Base-by-base conservation (phyloP, 768 basidiomycete genomes). In the Lactarius sp. region DNA sequence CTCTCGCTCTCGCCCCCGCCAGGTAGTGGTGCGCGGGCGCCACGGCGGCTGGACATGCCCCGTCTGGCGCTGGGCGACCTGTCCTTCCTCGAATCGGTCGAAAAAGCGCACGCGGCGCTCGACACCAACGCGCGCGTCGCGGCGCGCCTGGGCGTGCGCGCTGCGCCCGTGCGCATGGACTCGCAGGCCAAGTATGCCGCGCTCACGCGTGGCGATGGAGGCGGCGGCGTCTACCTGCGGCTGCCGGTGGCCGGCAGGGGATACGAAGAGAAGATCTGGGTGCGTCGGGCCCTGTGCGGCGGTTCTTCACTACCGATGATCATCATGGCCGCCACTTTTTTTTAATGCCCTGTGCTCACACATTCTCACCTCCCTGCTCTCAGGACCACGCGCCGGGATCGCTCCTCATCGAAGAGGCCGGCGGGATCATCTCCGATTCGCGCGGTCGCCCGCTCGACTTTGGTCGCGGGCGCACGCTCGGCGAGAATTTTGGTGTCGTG, bases 231-330 rank as follows among this genome's bases (percentile, higher is more conserved):
- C 41, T 96, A 94, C 72, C 76, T 93, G 49, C 80, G 91, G 8
- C 86, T 92, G 81, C 92, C 92, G 0, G 85, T 85, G 0, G 85
- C 85, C 2, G 85, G 85, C 6, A 77, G 82, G 4, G 89, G 86
- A 2, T 98, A 98, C 73, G 74, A 77, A 65, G 96, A 98, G 74
- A 98, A 98, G 77, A 95, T 98, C n/a, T 99, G 96, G 95, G 90
- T 89, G 65, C 53, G 81, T 70, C 0, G 2, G 2, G 7, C 56
- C 10, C 10, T 5, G 14, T 22, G 7, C 36, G 22, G 22, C 22
- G 22, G 22, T 27, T 27, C 27, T 27, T 27, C 27, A 27, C 27
- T 27, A 27, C 27, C 27, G 27, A 27, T 27, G 27, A 27, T 27
- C 27, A 27, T 3, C 2, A 27, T 27, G 27, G 27, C 31, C 14